Evolutionary conservation across 2,329 filamentous ascomycete genomes (phyloP), one percentile per base, ranked within the genome.

Genomic region (Fusarium napiforme): DNA sequence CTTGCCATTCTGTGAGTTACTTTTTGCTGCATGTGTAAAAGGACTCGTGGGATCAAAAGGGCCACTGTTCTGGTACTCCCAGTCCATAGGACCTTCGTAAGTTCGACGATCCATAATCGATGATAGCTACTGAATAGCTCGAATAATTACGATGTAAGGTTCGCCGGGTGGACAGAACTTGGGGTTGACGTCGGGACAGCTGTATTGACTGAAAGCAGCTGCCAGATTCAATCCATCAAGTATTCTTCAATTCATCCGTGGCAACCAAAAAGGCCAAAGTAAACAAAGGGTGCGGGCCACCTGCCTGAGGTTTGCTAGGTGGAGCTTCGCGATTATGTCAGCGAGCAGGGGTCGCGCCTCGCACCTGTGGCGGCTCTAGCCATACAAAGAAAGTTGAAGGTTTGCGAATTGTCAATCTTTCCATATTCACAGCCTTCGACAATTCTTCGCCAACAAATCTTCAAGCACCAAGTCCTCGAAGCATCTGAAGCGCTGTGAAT

Each of bases 51-150:
- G 86, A 81, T 92, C 90, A 68, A 89, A 81, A 23, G 89, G 89
- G 4, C 86, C 89, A 53, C 83, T 81, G 69, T 84, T 85, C 75
- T 91, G 86, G 79, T 90, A 92, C 78, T 92, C 88, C 88, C 88
- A 92, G 76, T 92, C 90, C 90, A 92, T 92, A 71, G 84, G 89
- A 69, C 88, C 84, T 81, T 91, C 89, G 72, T 84, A 87, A 4
- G 87, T 89, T 76, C 90, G 84, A 73, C 85, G 84, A 60, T 89
- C 85, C 85, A 88, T 90, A 74, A 60, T 72, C 62, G 58, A 46
- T 57, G 30, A 58, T 32, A 64, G 60, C 52, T 64, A 62, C 30
- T 46, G 4, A 53, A n/a, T 46, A 69, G 60, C 60, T 64, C 50
- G 66, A 71, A 69, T 45, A 43, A 36, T 57, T 69, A 69, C 53